Conservation (phyloP, 2,329 filamentous ascomycete genomes). For the Trichoderma harzianum region DNA sequence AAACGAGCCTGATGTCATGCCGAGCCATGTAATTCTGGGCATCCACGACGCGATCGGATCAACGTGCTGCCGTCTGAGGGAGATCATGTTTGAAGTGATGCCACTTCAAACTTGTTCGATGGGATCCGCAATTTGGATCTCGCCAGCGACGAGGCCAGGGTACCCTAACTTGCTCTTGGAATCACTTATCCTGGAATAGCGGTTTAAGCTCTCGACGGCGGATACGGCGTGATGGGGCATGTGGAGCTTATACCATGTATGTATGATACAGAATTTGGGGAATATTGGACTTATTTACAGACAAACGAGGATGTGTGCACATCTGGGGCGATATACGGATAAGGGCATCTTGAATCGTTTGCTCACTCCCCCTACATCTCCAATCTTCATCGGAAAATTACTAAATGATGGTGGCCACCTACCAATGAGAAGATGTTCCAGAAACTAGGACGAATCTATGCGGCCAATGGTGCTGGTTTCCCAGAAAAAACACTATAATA, state of each 20-base stretch:
- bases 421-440: neutral
- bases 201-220: neutral
- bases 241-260: neutral
- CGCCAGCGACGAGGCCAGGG: neutral
- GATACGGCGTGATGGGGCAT: neutral
- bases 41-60: neutral
- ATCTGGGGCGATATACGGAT: neutral
- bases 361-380: neutral
- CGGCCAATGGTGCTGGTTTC: neutral
- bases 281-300: neutral
- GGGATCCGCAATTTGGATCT: neutral
- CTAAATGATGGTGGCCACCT: neutral
- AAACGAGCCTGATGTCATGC: neutral
- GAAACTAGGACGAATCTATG: neutral
- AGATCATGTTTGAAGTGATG: neutral
- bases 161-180: neutral
- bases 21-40: neutral
- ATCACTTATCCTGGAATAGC: neutral
- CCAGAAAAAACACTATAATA: neutral
- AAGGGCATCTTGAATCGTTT: neutral
- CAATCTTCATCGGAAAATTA: neutral
- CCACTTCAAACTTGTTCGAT: neutral
- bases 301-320: neutral
- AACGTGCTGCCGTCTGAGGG: neutral
- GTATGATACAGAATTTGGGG: neutral